phyloP scores from a whole-genome alignment of 305 asterid genomes.

The Fraxinus baroniana region DNA sequence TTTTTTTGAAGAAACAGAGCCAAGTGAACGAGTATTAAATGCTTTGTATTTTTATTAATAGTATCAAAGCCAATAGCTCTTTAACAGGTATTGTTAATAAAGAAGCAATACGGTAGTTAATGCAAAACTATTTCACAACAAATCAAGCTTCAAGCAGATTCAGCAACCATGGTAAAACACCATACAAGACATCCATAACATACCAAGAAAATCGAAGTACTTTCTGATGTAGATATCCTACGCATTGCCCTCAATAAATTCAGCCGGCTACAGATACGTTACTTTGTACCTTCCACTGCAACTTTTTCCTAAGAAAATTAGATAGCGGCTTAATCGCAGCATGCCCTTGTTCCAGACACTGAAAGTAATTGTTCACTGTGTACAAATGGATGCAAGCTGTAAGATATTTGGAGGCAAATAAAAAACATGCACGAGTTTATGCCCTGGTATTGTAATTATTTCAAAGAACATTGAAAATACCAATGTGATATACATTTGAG shows the following conservation, averaged over 20 bases:
- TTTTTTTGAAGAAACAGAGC: not conserved
- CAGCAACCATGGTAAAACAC: not conserved
- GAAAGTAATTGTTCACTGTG: constrained; percentile 71
- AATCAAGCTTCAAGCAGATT: not conserved
- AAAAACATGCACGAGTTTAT: not conserved
- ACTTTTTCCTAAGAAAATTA: constrained; percentile 68
- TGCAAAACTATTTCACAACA: not conserved
- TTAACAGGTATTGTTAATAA: not conserved
- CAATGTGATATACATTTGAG: not conserved
- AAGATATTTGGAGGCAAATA: not conserved
- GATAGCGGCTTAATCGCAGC: constrained; percentile 66
- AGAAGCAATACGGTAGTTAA: not conserved
- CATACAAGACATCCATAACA: not conserved
- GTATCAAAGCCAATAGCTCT: not conserved
- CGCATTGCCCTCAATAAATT: not conserved
- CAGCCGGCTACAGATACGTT: constrained; percentile 39
- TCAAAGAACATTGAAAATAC: not conserved
- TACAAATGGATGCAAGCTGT: not conserved
- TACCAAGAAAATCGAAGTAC: not conserved
- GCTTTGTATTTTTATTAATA: not conserved
- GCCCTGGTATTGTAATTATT: not conserved
- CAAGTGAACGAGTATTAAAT: not conserved
- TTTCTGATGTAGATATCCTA: not conserved
- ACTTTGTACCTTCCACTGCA: constrained; percentile 41
- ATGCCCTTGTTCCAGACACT: constrained; percentile 65